phyloP scores from a whole-genome alignment of 176 grass and related monocot genomes.

The Pontederia crassipes region DNA sequence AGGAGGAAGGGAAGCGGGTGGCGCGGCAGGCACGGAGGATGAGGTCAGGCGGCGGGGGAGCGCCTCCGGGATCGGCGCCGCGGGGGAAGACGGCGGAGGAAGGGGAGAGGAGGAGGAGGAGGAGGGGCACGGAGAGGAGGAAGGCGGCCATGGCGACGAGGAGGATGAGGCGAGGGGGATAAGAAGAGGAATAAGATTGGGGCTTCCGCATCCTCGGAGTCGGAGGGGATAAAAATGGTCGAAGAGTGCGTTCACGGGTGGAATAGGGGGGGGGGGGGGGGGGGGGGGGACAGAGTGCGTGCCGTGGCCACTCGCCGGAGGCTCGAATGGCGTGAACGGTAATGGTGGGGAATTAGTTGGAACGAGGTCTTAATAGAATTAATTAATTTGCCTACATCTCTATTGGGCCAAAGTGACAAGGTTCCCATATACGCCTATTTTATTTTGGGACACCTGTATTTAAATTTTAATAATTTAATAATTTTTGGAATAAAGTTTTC shows the following conservation, averaged over 20 bases:
- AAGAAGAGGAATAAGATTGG: not conserved
- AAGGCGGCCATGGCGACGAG: not conserved
- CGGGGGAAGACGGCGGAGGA: not conserved
- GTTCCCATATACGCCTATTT: too few species aligned
- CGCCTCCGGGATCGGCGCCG: not conserved
- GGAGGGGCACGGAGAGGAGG: not conserved
- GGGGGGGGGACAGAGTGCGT: too few species aligned
- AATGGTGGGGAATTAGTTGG: too few species aligned
- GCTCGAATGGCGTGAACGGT: too few species aligned
- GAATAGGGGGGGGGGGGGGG: not conserved
- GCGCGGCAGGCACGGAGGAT: slow-evolving; percentile 9
- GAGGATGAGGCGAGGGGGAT: not conserved
- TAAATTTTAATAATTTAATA: too few species aligned
- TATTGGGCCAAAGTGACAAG: too few species aligned
- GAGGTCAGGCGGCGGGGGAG: not conserved
- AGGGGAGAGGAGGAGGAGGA: not conserved
- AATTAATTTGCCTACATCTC: too few species aligned
- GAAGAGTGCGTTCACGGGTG: not conserved
- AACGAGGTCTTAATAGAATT: too few species aligned
- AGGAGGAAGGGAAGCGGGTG: slow-evolving; percentile 11
- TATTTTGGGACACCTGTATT: too few species aligned
- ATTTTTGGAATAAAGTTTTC: too few species aligned
- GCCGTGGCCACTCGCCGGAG: too few species aligned
- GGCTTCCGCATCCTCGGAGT: not conserved
- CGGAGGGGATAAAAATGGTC: not conserved